These are phyloP conservation scores for Pichia phayaonensis DNA, from an alignment of 805 yeast genomes.

Conservation along the genomic window DNA sequence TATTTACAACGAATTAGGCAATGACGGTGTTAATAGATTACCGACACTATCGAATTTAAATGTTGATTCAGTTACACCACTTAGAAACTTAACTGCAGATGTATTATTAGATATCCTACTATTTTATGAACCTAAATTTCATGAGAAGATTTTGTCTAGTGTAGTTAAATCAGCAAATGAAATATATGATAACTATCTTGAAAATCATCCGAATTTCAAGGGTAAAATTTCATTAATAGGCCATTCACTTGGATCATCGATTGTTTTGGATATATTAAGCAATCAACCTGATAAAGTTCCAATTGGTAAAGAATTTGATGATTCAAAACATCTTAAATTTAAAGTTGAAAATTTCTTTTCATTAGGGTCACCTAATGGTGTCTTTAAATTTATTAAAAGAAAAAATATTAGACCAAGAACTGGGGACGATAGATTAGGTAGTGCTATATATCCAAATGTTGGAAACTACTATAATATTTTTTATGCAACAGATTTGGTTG, in stretches of 20 bases:
- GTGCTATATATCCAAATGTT: conserved; percentile 44
- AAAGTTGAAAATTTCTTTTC: conserved; percentile 69
- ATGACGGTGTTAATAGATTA: conserved; percentile 34
- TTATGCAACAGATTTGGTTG: conserved; percentile 89
- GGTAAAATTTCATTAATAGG: conserved; percentile 82
- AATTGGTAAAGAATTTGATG: conserved; percentile 22
- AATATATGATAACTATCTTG: conserved; percentile 48
- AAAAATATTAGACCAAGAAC: conserved; percentile 42
- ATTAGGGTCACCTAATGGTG: conserved; percentile 87
- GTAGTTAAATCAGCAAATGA: conserved; percentile 60
- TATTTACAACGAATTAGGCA: conserved; percentile 29
- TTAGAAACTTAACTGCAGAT: conserved; percentile 77
- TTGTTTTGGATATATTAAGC: conserved; percentile 66
- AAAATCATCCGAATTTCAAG: conserved; percentile 62
- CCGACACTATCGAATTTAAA: conserved; percentile 69
- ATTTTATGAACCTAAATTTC: conserved; percentile 65
- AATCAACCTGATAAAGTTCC: conserved; percentile 32
- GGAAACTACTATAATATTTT: conserved; percentile 70
- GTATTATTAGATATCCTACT: conserved; percentile 78
- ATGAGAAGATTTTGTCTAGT: conserved; percentile 49
- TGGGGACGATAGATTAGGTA: conserved; percentile 8
- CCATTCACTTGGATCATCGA: conserved; percentile 88
- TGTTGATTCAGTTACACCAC: conserved; percentile 66
- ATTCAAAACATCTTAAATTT: conserved; percentile 46
- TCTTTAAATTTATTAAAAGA: conserved; percentile 67